Base-by-base conservation (phyloP, 257 asterid species). In the Salvia rosmarinus region DNA sequence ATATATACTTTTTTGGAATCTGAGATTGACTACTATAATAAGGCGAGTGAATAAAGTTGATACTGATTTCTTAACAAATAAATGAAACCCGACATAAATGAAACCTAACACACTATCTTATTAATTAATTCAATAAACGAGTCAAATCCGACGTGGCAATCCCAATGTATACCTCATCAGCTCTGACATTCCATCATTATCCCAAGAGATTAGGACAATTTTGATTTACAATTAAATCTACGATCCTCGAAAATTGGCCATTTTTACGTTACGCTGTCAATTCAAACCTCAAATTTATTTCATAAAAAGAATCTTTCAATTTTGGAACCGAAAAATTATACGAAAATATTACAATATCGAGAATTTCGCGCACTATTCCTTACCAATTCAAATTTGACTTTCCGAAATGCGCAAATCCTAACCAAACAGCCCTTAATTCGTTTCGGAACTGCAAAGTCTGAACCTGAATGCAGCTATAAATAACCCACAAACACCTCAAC, bases 121-220 rank as follows among this genome's bases (percentile, higher is more conserved):
- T 25, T 25, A 1, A 25, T 25, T 37, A 37, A 37, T 37, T 37
- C 7, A 37, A 37, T 37, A 37, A 37, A 39, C 8, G 12, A 39
- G 2, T 39, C 11, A 39, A 10, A 9, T 9, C 2, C 9, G 44
- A 39, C 12, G 10, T 39, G 44, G 44, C 44, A 56, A 28, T 25
- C 14, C 40, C 39, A 56, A 56, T 37, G 17, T 37, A 56, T 13
- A 4, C 10, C 25, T 56, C 10, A 12, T 40, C 17, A 40, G 1
- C 49, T 37, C 69, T 63, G 69, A 63, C 69, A 39, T 12, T 39
- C 39, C 69, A 63, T 42, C 54, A 40, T 64, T 64, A 64, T 61
- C 67, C 47, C 67, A 16, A 5, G 20, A 4, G 28, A 2, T 37
- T 11, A n/a, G 67, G 50, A 16, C 25, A 60, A 7, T 55, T 55